These are phyloP conservation scores for Trametes hirsuta DNA, from an alignment of 1,284 basidiomycete species.

Conservation along the genomic window DNA sequence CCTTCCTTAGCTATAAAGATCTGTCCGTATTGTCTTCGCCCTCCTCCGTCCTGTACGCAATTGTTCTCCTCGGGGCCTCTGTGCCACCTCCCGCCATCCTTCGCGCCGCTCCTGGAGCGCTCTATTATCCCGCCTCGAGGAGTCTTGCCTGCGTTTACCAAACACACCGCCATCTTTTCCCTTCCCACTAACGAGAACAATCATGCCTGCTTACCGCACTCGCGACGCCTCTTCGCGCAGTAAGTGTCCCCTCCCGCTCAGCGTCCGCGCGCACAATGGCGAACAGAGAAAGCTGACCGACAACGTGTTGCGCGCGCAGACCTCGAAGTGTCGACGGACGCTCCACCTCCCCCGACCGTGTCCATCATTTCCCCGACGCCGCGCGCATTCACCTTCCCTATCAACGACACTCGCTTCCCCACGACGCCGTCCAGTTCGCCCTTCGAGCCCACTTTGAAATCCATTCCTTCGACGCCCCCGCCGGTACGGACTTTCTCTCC, in stretches of 20 bases:
- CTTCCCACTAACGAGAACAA: conserved; percentile 42
- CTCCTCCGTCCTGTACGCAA: conserved; percentile 64
- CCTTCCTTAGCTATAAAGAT: conserved; percentile 59
- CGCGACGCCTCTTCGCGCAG: conserved; percentile 68
- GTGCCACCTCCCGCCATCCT: conserved; percentile 35
- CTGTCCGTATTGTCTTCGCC: conserved; percentile 60
- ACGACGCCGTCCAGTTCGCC: conserved; percentile 63
- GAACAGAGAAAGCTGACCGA: conserved; percentile 32
- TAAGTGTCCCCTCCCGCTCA: conserved; percentile 40
- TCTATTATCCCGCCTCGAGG: conserved; percentile 38
- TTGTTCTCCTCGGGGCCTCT: conserved; percentile 53
- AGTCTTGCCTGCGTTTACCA: conserved; percentile 34
- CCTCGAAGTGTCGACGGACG: conserved; percentile 75
- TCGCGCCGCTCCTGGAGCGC: conserved; percentile 36
- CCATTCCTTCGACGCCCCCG: conserved; percentile 51
- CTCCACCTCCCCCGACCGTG: conserved; percentile 58
- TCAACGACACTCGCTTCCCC: conserved; percentile 66
- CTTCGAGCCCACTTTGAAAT: conserved; percentile 68
- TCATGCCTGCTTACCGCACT: conserved; percentile 77
- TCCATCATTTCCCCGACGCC: conserved; percentile 76
- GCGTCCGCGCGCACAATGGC: conserved; percentile 13
- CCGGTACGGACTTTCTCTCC: conserved; percentile 43
- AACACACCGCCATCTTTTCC: conserved; percentile 31
- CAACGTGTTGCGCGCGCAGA: conserved; percentile 41
- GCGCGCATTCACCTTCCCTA: conserved; percentile 73